Conservation (phyloP, 805 yeast species). For the Torulaspora delbrueckii region DNA sequence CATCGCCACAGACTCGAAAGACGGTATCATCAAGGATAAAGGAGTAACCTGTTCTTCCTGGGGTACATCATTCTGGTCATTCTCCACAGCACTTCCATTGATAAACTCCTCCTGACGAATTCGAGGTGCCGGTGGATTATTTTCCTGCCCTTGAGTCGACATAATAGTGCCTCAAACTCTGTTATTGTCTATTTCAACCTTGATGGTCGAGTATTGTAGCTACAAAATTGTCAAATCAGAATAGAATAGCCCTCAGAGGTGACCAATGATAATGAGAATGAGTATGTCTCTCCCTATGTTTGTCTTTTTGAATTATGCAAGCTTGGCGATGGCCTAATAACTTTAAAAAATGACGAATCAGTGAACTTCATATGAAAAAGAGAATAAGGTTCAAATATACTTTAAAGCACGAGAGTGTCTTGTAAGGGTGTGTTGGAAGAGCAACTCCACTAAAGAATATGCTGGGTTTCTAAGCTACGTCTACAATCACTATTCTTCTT, state of each 20-base stretch:
- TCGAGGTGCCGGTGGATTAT: constrained; percentile 19
- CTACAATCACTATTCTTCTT: constrained; percentile 1
- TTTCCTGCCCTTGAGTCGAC: constrained; percentile 5
- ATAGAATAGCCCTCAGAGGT: too few relatives aligned
- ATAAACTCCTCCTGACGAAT: constrained; percentile 21
- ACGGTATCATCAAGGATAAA: constrained; percentile 18
- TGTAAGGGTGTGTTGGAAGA: too few relatives aligned
- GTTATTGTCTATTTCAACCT: background rate
- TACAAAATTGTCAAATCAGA: background rate
- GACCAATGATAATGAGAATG: too few relatives aligned
- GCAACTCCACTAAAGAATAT: too few relatives aligned
- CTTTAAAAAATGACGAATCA: background rate
- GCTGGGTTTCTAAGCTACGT: background rate
- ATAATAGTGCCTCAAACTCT: background rate
- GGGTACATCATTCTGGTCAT: background rate
- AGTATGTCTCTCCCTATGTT: background rate
- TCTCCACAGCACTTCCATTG: background rate
- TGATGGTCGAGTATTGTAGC: background rate
- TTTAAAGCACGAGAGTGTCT: too few relatives aligned
- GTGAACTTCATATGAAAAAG: too few relatives aligned
- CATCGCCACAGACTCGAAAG: constrained; percentile 23
- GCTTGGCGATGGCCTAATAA: background rate
- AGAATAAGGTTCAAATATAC: too few relatives aligned
- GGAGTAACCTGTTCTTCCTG: constrained; percentile 17
- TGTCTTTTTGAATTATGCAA: background rate